Conservation (phyloP, 805 yeast species). For the Debaryomyces hansenii region DNA sequence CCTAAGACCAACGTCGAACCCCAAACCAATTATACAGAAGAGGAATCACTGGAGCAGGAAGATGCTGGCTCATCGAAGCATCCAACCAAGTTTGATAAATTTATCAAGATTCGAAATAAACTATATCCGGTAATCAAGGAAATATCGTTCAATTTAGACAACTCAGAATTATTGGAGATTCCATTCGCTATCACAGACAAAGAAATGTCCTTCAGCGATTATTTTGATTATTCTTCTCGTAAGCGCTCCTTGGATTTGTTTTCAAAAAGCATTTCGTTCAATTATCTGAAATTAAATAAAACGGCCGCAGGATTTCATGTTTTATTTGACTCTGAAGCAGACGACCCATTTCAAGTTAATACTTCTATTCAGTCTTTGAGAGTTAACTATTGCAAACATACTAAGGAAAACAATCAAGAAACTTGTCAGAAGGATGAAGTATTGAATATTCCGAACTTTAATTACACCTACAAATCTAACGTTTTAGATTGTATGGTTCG, state of each 20-base stretch:
- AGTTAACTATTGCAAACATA: slow-evolving; percentile 18
- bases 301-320: slow-evolving; percentile 41
- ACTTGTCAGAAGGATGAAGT: slow-evolving; percentile 24
- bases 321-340: slow-evolving; percentile 29
- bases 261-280: slow-evolving; percentile 26
- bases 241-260: slow-evolving; percentile 21
- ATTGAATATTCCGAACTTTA: slow-evolving; percentile 34
- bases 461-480: slow-evolving; percentile 36
- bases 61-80: not conserved
- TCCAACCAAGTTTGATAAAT: slow-evolving; percentile 6
- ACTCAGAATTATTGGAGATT: slow-evolving; percentile 22
- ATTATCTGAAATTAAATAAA: slow-evolving; percentile 17
- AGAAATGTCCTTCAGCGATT: slow-evolving; percentile 19
- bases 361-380: slow-evolving; percentile 32
- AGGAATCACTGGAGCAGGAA: not conserved
- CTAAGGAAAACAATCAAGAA: slow-evolving; percentile 2
- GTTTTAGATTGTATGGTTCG: slow-evolving; percentile 29
- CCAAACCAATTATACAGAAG: not conserved
- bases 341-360: slow-evolving; percentile 34
- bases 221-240: slow-evolving; percentile 19
- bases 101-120: slow-evolving; percentile 15
- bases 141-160: slow-evolving; percentile 27
- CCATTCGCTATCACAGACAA: slow-evolving; percentile 29
- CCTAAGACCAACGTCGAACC: too few relatives aligned
- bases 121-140: slow-evolving; percentile 23